Conservation (phyloP, 1,284 basidiomycete genomes). For the Rhodotorula sp. region DNA sequence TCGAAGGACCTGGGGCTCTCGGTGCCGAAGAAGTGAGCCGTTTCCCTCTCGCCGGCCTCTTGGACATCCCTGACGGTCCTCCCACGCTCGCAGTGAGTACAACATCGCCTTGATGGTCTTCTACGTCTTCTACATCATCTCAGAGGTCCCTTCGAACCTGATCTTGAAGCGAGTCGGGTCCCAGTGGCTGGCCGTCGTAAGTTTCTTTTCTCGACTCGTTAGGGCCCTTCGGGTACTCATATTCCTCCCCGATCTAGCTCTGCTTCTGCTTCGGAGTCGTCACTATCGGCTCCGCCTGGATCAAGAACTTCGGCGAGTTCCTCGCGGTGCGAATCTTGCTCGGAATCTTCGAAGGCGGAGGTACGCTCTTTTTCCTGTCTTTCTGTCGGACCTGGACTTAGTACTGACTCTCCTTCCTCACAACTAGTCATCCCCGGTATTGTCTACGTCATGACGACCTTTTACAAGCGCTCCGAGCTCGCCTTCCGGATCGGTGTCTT, state of each 20-base stretch:
- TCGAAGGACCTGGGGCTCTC: slow-evolving; percentile 29
- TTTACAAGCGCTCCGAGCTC: slow-evolving; percentile 42
- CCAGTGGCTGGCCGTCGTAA: slow-evolving; percentile 33
- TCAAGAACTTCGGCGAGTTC: slow-evolving; percentile 46
- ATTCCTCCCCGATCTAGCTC: slow-evolving; percentile 4
- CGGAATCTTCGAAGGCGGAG: slow-evolving; percentile 49
- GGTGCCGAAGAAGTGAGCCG: slow-evolving; percentile 24
- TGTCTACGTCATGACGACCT: slow-evolving; percentile 43
- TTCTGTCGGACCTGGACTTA: slow-evolving; percentile 35
- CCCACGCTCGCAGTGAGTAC: slow-evolving; percentile 1
- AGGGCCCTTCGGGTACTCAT: not conserved
- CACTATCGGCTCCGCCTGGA: slow-evolving; percentile 44
- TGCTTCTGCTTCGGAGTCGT: slow-evolving; percentile 36
- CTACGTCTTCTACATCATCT: slow-evolving; percentile 39
- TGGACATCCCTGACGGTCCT: not conserved
- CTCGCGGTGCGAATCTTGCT: slow-evolving; percentile 49
- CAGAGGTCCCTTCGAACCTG: slow-evolving; percentile 44
- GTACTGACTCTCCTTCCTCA: slow-evolving; percentile 33
- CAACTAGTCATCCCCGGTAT: slow-evolving; percentile 46
- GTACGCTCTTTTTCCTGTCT: not conserved
- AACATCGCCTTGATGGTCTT: slow-evolving; percentile 35
- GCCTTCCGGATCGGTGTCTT: slow-evolving; percentile 41
- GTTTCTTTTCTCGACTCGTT: not conserved
- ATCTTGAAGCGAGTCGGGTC: slow-evolving; percentile 38
- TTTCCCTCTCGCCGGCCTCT: not conserved